Conservation (phyloP, 148 eudicot genomes). For the Chenopodium album region DNA sequence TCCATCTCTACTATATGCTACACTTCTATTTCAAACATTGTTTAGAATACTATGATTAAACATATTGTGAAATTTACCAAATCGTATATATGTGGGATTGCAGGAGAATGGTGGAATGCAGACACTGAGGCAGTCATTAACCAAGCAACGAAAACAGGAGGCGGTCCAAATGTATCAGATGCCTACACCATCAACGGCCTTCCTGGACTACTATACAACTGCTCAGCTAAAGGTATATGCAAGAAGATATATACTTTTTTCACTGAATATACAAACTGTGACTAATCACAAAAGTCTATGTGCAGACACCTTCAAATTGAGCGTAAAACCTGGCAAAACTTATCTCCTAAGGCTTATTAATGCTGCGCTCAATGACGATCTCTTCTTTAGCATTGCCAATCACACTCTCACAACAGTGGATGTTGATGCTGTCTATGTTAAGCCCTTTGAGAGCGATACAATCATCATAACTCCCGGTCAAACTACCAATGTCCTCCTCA, state of each 20-base stretch:
- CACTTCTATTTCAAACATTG: too few relatives aligned
- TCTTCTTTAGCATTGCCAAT: constrained; percentile 53
- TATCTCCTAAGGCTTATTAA: constrained; percentile 50
- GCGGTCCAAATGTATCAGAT: constrained; percentile 54
- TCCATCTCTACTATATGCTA: not conserved
- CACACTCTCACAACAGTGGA: constrained; percentile 53
- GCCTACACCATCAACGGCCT: constrained; percentile 57
- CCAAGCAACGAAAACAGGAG: constrained; percentile 50
- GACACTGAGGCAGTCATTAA: constrained; percentile 48
- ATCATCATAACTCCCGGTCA: constrained; percentile 53
- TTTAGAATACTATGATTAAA: too few relatives aligned
- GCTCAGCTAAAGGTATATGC: constrained; percentile 40
- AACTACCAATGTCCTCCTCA: constrained; percentile 46
- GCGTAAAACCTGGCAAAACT: constrained; percentile 45
- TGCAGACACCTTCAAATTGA: constrained; percentile 51
- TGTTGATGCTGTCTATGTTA: constrained; percentile 49
- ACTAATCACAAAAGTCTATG: not conserved
- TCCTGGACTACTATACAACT: constrained; percentile 56
- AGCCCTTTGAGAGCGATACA: constrained; percentile 43
- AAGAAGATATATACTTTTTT: not conserved
- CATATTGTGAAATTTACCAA: not conserved
- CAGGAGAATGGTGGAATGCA: constrained; percentile 62
- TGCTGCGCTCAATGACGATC: constrained; percentile 58
- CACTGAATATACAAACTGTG: not conserved
- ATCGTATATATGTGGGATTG: not conserved